These are phyloP conservation scores for Tilletia caries DNA, from an alignment of 1,284 basidiomycete species.

Conservation along the genomic window DNA sequence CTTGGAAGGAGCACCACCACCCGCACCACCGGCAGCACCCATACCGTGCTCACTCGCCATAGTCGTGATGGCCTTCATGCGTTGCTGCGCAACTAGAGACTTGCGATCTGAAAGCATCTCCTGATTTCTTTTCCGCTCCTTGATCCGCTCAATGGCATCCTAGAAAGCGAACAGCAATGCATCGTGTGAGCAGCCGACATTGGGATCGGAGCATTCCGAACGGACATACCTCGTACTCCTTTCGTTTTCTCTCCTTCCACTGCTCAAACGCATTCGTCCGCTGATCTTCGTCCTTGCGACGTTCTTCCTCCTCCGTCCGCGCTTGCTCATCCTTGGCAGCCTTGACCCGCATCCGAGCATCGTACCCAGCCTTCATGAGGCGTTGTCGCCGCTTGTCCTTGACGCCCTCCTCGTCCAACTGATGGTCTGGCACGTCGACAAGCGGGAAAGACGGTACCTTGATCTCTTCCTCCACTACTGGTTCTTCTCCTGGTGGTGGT, in stretches of 20 bases:
- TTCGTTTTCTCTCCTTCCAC: constrained; percentile 40
- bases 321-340: constrained; percentile 78
- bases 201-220: background rate
- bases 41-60: constrained; percentile 66
- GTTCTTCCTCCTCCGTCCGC: constrained; percentile 62
- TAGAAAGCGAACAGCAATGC: constrained; percentile 44
- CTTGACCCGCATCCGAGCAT: constrained; percentile 78
- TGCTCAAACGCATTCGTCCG: constrained; percentile 55
- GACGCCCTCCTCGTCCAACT: constrained; percentile 86
- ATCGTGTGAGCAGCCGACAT: no score
- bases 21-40: constrained; percentile 54
- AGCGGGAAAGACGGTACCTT: constrained; percentile 78
- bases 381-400: constrained; percentile 94
- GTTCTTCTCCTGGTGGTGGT: constrained; percentile 53
- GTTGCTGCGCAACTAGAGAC: constrained; percentile 86
- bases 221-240: constrained; percentile 33
- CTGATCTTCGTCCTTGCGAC: constrained; percentile 77
- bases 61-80: constrained; percentile 95
- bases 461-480: constrained; percentile 65
- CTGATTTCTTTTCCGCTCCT: constrained; percentile 74
- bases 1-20: constrained; percentile 65
- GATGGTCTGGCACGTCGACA: constrained; percentile 82
- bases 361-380: constrained; percentile 89
- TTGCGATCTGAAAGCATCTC: constrained; percentile 86
- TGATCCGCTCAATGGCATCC: constrained; percentile 77